Evolutionary conservation across 495 filamentous ascomycete genomes (phyloP), one percentile per base, ranked within the genome.

Genomic region (Penicillium coprophilum): DNA sequence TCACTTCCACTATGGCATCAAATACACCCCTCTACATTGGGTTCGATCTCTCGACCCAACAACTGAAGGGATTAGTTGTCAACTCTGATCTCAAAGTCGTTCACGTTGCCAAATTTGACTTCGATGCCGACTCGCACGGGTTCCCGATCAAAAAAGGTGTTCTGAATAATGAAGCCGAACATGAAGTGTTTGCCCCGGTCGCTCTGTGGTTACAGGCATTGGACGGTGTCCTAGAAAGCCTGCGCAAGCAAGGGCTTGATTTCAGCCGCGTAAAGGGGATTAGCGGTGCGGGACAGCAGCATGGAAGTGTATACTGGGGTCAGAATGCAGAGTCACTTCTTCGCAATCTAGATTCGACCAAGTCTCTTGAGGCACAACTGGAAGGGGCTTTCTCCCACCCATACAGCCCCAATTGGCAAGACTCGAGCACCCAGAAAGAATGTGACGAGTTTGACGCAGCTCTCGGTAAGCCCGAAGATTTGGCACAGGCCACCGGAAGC

Each of bases 371-470:
- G 38, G 83, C 87, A 41, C 89, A 94, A 71, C 72, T 93, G n/a
- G 71, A 73, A 12, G 73, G 71, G 1, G 91, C 87, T 0, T 96
- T 98, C 67, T 88, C 91, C 7, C 89, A 95, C 70, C 86, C 87
- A 8, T 92, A 83, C 73, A 91, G 88, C 54, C 94, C 94, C 8
- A 98, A 97, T 72, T 98, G 94, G 94, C 94, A 97, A 71, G 94
- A 98, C 70, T 84, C 90, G 44, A 96, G 91, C 70, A 97, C 94
- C 0, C 91, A 96, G 76, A 76, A 77, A 47, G 88, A 98, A 70
- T 97, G 93, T 71, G 91, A 96, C 64, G 77, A 80, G 60, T 97
- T 96, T 66, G 92, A 97, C 68, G 78, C 74, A 12, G 73, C 75
- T 38, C 76, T 96, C 8, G 90, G 88, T 0, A 73, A 79, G 10